Conservation (phyloP, 2,329 filamentous ascomycete species). For the Talaromyces sp. region DNA sequence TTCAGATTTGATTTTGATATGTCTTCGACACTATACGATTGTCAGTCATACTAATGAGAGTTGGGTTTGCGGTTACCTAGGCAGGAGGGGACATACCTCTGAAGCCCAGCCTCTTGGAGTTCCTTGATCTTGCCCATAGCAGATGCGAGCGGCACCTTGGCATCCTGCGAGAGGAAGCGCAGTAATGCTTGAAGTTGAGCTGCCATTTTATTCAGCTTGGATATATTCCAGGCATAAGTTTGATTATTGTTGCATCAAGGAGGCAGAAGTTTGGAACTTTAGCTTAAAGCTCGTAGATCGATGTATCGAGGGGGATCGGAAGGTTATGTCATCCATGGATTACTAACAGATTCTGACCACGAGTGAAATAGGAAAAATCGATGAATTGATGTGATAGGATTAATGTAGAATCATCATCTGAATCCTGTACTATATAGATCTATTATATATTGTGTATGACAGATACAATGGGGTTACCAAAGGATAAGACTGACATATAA, state of each 20-base stretch:
- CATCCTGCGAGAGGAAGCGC: slow-evolving; percentile 58
- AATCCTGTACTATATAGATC: neutral
- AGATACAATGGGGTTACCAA: neutral
- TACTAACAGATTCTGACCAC: too few relatives aligned
- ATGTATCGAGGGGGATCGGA: neutral
- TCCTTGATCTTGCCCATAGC: slow-evolving; percentile 55
- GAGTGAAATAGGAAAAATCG: neutral
- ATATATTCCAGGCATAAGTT: neutral
- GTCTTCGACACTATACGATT: slow-evolving; percentile 32
- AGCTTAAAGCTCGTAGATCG: neutral
- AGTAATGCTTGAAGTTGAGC: slow-evolving; percentile 45
- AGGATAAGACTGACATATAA: neutral
- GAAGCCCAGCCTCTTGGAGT: slow-evolving; percentile 50
- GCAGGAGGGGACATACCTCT: slow-evolving; percentile 28
- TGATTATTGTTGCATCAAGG: neutral
- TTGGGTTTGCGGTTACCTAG: too few relatives aligned
- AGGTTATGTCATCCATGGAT: neutral
- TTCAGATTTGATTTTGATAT: slow-evolving; percentile 50
- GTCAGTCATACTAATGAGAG: neutral
- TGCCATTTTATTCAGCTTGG: slow-evolving; percentile 20
- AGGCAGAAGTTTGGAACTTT: neutral
- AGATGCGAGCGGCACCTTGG: slow-evolving; percentile 53
- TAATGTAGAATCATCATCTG: neutral
- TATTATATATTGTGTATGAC: neutral
- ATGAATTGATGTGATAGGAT: neutral